Evolutionary conservation across 768 basidiomycete species (phyloP).

Genomic region (Tylopilus vinaceipallidus): DNA sequence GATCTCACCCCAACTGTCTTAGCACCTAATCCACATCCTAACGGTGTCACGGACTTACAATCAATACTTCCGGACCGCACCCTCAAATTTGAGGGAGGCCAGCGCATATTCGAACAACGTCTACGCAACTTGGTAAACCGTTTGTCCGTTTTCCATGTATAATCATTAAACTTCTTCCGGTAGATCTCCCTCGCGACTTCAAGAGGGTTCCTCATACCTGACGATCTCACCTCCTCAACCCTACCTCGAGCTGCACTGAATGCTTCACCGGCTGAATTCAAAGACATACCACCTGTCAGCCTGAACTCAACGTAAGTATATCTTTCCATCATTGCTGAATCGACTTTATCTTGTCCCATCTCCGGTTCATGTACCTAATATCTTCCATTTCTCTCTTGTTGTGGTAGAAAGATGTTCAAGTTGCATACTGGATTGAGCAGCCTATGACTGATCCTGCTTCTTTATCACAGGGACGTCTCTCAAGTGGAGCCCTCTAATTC

Average conservation of each 20-base stretch:
- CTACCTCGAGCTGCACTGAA: neutral
- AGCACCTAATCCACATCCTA: no score
- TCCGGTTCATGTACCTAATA: no score
- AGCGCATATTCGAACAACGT: neutral
- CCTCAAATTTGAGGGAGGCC: neutral
- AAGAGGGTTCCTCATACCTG: neutral
- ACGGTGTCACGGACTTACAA: neutral
- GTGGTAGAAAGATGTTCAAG: no score
- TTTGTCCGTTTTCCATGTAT: no score
- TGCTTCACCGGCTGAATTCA: neutral
- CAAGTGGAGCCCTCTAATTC: no score
- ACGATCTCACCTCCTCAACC: neutral
- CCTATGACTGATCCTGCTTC: neutral
- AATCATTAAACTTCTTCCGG: no score
- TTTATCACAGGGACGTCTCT: neutral
- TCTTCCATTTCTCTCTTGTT: no score
- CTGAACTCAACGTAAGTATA: neutral
- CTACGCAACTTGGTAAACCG: neutral
- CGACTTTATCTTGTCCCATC: no score
- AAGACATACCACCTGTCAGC: no score
- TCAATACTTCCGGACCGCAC: neutral
- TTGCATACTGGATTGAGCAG: no score
- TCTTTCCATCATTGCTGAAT: neutral
- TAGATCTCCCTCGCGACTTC: neutral
- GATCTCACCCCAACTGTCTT: neutral